Evolutionary conservation across 2,329 filamentous ascomycete species (phyloP), one percentile per base, ranked within the genome.

Genomic region (Sporothrix luriei): DNA sequence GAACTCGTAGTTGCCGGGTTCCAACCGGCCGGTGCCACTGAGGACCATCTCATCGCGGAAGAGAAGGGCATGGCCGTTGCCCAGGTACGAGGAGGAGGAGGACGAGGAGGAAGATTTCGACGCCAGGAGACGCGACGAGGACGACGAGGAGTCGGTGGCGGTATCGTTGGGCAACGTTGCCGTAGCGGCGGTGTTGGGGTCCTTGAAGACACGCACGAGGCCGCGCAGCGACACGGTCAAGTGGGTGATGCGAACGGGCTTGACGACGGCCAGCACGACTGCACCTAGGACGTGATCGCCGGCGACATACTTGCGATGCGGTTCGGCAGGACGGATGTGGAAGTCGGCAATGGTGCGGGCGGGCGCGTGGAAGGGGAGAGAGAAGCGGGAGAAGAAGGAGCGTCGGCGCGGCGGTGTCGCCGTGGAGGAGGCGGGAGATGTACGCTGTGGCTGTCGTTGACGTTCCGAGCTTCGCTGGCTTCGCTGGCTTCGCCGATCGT

Each of bases 1-100:
- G 78, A 95, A 95, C 78, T 93, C 89, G 76, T 93, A 94, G 74
- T 87, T 86, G 51, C 91, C 90, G 61, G 90, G 85, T 66, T 91
- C 88, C 48, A 95, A 81, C 75, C 89, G 86, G 16, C 92, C 91
- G 75, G 94, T 91, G 26, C 91, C 91, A 76, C 91, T 93, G 48
- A 95, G 80, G 16, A 92, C 90, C 77, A 90, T 85, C 80, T 95
- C 91, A 76, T 95, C 92, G 78, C 93, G 90, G 76, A 94, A 95
- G 59, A 95, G 82, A 54, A 90, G 90, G n/a, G 89, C 90, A 74
- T 92, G 88, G 43, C 91, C 91, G 80, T 92, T 92, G 74, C 90
- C 90, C 76, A 89, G 89, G 76, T 91, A 92, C 19, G 72, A 71
- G 14, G 59, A 66, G 14, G 66, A 49, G 1, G 71, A 33, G 5